Evolutionary conservation across 208 protist genomes (phyloP), one percentile per base, ranked within the genome.

Genomic region (Tetramitus jugosus): DNA sequence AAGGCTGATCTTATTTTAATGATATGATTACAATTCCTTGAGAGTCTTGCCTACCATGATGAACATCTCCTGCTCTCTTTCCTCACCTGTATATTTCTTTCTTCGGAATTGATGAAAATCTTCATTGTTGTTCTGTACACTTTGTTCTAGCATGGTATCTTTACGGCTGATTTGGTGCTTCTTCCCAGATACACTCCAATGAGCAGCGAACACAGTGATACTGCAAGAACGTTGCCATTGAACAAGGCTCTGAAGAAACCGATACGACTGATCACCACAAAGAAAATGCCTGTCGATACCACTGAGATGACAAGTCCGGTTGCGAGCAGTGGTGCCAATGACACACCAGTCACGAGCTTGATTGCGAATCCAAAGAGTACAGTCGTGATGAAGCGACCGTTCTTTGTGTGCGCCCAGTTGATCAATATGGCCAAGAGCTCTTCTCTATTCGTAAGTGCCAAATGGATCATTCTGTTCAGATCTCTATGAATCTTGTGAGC

Each of bases 211-310:
- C n/a, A n/a, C n/a, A n/a, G n/a, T n/a, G n/a, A n/a, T n/a, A 71
- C 40, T 26, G 64, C 64, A 42, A 71, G 13, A 13, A 10, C 33
- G 29, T n/a, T 71, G 10, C 64, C 64, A 33, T 71, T 40, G 7
- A 71, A 33, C 17, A 71, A 31, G 33, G 64, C 35, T 14, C 39
- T 71, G 23, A 71, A 35, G 49, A 71, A 71, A 14, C 64, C 64
- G 7, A 45, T 71, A 31, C 23, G 43, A 33, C 64, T 71, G 4
- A 71, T 39, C 23, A 71, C 23, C 1, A 71, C 17, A 3, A 71
- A 71, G 14, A 71, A 71, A 13, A 39, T 71, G 10, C 23, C 23
- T 17, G 23, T 33, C 8, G 39, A 49, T 10, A 39, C 35, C 3
- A 46, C 20, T 3, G 6, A 14, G 14, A 10, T 49, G 7, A 71